Percentiles rank a stretch among this genome's conserved stretches.
Evolutionary conservation across 1,139 yeast genomes (phyloP).

Genomic region (Debaryomyces sp.): DNA sequence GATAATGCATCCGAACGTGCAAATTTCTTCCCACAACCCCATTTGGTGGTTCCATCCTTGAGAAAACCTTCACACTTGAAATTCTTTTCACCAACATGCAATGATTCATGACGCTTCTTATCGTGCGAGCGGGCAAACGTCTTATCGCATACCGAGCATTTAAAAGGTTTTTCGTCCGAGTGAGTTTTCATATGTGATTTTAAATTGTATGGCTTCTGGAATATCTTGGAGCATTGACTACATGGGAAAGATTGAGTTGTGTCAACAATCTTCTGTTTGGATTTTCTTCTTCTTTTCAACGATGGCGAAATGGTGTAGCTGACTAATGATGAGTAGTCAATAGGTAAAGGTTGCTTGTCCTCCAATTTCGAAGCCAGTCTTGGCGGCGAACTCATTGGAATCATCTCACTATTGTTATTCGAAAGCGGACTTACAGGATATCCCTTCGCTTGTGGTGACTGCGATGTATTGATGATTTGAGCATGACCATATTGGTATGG

Average conservation of each 20-base stretch:
- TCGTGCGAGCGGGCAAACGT: slow-evolving; percentile 61
- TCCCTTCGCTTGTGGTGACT: slow-evolving; percentile 2
- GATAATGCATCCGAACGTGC: slow-evolving; percentile 61
- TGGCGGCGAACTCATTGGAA: neutral
- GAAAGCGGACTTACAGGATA: slow-evolving; percentile 4
- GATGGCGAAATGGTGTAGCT: slow-evolving; percentile 41
- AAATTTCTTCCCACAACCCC: slow-evolving; percentile 65
- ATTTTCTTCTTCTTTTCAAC: slow-evolving; percentile 36
- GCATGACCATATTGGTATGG: neutral
- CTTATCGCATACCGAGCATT: slow-evolving; percentile 51
- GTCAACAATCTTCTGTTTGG: slow-evolving; percentile 10
- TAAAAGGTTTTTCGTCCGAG: slow-evolving; percentile 56
- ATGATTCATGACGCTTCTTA: slow-evolving; percentile 55
- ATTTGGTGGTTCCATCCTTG: slow-evolving; percentile 51
- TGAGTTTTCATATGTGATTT: slow-evolving; percentile 60
- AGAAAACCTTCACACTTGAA: slow-evolving; percentile 57
- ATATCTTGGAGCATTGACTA: slow-evolving; percentile 49
- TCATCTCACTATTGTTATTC: neutral
- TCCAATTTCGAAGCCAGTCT: neutral
- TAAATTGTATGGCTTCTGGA: slow-evolving; percentile 57
- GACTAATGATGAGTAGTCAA: slow-evolving; percentile 42
- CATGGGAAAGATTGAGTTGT: slow-evolving; percentile 38
- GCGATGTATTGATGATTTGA: neutral
- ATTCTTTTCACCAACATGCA: slow-evolving; percentile 58
- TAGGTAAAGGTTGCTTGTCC: slow-evolving; percentile 13